phyloP scores from a whole-genome alignment of 1,284 basidiomycete genomes.

The Lentinula novae-zelandiae region DNA sequence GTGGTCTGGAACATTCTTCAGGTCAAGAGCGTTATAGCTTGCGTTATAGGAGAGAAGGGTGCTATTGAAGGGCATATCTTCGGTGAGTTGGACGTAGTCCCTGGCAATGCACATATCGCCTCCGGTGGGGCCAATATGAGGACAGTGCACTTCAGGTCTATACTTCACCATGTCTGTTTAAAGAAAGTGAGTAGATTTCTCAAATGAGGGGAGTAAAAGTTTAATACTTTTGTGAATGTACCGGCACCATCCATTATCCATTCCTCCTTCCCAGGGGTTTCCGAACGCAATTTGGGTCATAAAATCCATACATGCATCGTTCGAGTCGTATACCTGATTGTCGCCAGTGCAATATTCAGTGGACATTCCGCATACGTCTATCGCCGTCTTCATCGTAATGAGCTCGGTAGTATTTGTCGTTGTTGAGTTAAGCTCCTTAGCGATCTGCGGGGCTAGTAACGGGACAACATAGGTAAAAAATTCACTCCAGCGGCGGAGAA shows the following conservation, averaged over 20 bases:
- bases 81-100: constrained; percentile 2
- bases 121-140: constrained; percentile 14
- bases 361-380: constrained; percentile 11
- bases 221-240: constrained; percentile 14
- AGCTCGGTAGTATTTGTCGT: background rate
- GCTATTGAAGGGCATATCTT: constrained; percentile 1
- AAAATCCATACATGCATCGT: constrained; percentile 11
- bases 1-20: background rate
- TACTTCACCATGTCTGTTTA: constrained; percentile 8
- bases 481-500: constrained; percentile 1
- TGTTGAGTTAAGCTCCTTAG: background rate
- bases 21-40: constrained; percentile 2
- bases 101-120: constrained; percentile 13
- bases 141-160: constrained; percentile 12
- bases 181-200: no score
- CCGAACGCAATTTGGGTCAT: constrained; percentile 11
- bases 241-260: constrained; percentile 14
- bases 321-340: constrained; percentile 12
- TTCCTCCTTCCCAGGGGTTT: constrained; percentile 14
- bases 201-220: background rate
- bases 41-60: constrained; percentile 3
- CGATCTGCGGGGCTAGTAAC: background rate
- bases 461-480: background rate
- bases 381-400: constrained; percentile 16
- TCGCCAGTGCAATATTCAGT: constrained; percentile 9